Evolutionary conservation across 73 alveolate genomes (phyloP), one percentile per base, ranked within the genome.

Genomic region (Tetrahymena elliotti): DNA sequence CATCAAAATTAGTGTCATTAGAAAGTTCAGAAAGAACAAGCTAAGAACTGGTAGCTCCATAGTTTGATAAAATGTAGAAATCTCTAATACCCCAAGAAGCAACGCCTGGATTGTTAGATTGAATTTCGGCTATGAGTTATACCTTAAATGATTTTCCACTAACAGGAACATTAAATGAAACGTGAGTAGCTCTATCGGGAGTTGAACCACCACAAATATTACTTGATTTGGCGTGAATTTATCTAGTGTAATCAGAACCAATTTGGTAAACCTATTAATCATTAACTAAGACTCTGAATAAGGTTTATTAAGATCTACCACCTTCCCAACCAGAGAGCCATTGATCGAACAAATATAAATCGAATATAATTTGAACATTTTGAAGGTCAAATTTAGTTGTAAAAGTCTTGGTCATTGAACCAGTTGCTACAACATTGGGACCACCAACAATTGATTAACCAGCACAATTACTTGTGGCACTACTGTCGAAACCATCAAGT

Each of bases 311-410:
- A 68, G 16, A 35, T 27, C 88, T n/a, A 24, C 88, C 88, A n/a
- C 88, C 88, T 68, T 68, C 88, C 88, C 88, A 68, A 68, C 88
- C 88, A 24, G 88, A 68, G n/a, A 68, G 39, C 88, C 88, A 68
- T 68, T 68, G 20, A 18, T 68, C 88, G 88, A 68, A 68, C 36
- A 68, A 68, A 31, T 68, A 68, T 68, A 68, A 68, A 68, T 68
- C 88, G 18, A 68, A 68, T 68, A 4, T 22, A 31, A 68, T 31
- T 11, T 68, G 16, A 24, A 68, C 33, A 6, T 22, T 22, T 0
- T 4, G 16, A 31, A 68, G 88, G n/a, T 68, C 88, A 31, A 68
- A 68, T 22, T 68, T 36, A 9, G 36, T 31, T 0, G 2, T 68
- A 68, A 68, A 68, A 31, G 38, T 68, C 88, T 68, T 68, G 36